A percentile compares a stretch with the other conserved stretches of the same genome.
These are phyloP conservation scores for Fraxinus americana DNA, from an alignment of 257 asterid species.

Conservation along the genomic window DNA sequence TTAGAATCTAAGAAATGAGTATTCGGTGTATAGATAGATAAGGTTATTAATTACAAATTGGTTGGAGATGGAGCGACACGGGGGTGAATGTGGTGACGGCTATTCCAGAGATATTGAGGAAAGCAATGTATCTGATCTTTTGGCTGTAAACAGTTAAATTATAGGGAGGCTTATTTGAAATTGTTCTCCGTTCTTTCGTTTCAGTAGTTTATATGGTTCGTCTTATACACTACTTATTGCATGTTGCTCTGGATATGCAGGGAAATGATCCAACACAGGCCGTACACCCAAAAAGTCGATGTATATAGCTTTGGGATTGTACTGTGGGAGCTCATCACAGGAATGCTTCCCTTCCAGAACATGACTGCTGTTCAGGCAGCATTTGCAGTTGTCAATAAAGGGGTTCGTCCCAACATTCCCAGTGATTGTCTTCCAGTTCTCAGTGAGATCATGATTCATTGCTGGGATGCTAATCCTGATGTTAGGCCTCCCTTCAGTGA, in stretches of 20 bases:
- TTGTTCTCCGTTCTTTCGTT: not conserved
- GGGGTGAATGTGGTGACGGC: not conserved
- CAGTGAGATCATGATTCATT: slow-evolving; percentile 57
- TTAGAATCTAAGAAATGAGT: not conserved
- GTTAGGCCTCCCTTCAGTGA: slow-evolving; percentile 60
- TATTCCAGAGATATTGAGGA: not conserved
- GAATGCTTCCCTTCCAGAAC: slow-evolving; percentile 64
- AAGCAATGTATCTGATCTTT: not conserved
- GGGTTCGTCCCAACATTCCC: slow-evolving; percentile 64
- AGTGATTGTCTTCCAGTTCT: slow-evolving; percentile 61
- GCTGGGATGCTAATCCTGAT: slow-evolving; percentile 69
- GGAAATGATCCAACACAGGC: slow-evolving; percentile 65
- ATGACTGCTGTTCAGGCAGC: slow-evolving; percentile 76
- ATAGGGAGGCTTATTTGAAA: not conserved
- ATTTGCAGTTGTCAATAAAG: slow-evolving; percentile 70
- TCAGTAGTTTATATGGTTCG: not conserved
- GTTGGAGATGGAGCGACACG: not conserved
- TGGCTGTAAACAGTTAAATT: not conserved
- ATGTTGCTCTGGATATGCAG: slow-evolving; percentile 43
- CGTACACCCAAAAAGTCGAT: slow-evolving; percentile 61
- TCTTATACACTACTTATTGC: slow-evolving; percentile 25
- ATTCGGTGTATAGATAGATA: not conserved
- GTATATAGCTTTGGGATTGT: slow-evolving; percentile 73
- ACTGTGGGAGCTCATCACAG: slow-evolving; percentile 64
- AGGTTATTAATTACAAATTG: not conserved